phyloP scores from a whole-genome alignment of 345 rosid genomes.

The Boechera divaricarpa region DNA sequence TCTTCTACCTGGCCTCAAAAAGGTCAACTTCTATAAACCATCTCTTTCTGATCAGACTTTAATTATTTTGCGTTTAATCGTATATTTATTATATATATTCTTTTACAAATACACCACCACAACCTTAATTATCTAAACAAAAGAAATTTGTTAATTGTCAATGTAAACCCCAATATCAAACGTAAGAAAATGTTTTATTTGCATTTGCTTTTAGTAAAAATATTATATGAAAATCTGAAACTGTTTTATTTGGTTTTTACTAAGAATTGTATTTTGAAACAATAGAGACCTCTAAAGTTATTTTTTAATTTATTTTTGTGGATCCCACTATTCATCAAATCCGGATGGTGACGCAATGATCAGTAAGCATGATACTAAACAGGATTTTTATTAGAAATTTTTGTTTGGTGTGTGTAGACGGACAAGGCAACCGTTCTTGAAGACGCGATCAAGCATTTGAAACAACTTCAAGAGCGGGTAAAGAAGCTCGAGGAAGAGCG shows the following conservation, averaged over 20 bases:
- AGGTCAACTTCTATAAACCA: slow-evolving; percentile 38
- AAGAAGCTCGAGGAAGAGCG: slow-evolving; percentile 57
- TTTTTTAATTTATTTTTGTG: not conserved
- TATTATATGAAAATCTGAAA: not conserved
- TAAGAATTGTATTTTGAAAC: too few relatives aligned
- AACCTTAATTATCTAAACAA: not conserved
- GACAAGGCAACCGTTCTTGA: slow-evolving; percentile 75
- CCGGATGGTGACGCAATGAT: not conserved
- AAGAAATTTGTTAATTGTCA: too few relatives aligned
- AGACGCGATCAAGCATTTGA: slow-evolving; percentile 69
- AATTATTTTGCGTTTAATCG: not conserved
- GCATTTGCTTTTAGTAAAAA: not conserved
- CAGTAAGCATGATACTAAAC: not conserved
- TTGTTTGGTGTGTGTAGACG: slow-evolving; percentile 16
- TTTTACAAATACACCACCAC: not conserved
- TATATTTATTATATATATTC: not conserved
- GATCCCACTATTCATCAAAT: not conserved
- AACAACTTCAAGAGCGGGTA: slow-evolving; percentile 69
- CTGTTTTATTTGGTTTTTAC: not conserved
- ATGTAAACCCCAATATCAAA: not conserved
- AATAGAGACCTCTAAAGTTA: too few relatives aligned
- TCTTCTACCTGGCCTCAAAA: slow-evolving; percentile 80
- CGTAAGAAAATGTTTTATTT: not conserved
- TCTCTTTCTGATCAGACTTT: slow-evolving; percentile 18
- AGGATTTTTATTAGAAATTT: too few relatives aligned